A percentile compares a stretch with the other conserved stretches of the same genome.
phyloP scores from a whole-genome alignment of 208 protist genomes.

The Acanthamoeba divionensis region DNA sequence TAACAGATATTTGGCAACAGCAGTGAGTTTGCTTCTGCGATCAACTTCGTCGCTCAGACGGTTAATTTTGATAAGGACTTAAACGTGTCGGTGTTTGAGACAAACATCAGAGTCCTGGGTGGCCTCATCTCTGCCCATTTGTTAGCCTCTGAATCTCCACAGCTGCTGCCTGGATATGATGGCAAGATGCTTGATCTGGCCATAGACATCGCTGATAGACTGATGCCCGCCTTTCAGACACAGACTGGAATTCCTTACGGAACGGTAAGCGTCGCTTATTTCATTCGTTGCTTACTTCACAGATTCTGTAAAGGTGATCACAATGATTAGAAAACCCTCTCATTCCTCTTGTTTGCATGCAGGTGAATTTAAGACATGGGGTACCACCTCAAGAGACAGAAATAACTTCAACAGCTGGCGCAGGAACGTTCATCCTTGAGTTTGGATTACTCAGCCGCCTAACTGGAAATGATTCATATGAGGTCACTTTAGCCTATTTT shows the following conservation, averaged over 20 bases:
- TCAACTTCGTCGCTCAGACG: constrained; percentile 77
- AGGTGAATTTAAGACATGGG: constrained; percentile 81
- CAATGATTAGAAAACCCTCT: no score
- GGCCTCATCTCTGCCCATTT: constrained; percentile 79
- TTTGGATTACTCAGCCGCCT: constrained; percentile 68
- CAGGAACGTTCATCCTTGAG: constrained; percentile 77
- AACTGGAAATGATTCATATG: constrained; percentile 65
- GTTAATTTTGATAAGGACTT: constrained; percentile 78
- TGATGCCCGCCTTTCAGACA: constrained; percentile 83
- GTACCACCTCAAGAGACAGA: constrained; percentile 74
- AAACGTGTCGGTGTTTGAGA: constrained; percentile 88
- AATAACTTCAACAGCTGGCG: constrained; percentile 71
- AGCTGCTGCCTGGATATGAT: constrained; percentile 61
- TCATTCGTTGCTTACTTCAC: background rate
- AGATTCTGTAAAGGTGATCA: no score
- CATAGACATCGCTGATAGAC: constrained; percentile 74
- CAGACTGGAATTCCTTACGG: constrained; percentile 86
- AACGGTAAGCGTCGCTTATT: constrained; percentile 49
- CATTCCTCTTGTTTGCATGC: background rate
- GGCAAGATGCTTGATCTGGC: constrained; percentile 76
- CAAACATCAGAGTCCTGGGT: constrained; percentile 86
- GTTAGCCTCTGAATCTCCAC: background rate
- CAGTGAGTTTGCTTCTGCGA: constrained; percentile 68
- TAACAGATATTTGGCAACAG: constrained; percentile 62
- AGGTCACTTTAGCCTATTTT: no score